Conservation (phyloP, 2,329 filamentous ascomycete species). For the Mollisiaceae sp. region DNA sequence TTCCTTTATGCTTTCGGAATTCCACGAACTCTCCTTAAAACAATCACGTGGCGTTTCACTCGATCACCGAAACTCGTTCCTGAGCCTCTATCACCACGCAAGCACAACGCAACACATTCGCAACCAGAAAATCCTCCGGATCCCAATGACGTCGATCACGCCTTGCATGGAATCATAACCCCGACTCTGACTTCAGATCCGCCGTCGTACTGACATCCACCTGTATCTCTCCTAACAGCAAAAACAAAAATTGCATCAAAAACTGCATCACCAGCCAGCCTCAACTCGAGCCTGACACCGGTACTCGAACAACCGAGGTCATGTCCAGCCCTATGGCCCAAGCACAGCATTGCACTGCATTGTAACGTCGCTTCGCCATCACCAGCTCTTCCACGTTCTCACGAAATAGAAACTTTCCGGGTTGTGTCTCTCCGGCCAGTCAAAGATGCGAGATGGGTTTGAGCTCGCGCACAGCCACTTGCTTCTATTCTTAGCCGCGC, state of each 20-base stretch:
- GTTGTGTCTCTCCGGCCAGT: background rate
- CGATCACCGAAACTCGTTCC: background rate
- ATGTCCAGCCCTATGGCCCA: background rate
- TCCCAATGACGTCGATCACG: background rate
- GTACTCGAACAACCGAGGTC: background rate
- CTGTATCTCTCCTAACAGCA: background rate
- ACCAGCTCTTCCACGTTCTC: background rate
- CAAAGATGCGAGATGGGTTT: background rate
- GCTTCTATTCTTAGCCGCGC: background rate
- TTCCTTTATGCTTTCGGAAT: background rate
- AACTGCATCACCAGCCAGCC: conserved; percentile 5
- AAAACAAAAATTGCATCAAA: background rate
- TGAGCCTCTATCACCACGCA: conserved; percentile 9
- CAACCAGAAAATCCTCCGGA: conserved; percentile 1
- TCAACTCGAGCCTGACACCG: background rate
- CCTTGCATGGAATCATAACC: background rate
- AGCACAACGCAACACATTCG: background rate
- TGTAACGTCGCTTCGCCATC: background rate
- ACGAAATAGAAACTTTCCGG: background rate
- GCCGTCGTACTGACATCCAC: background rate
- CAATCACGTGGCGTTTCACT: background rate
- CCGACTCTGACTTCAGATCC: background rate
- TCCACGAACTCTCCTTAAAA: background rate
- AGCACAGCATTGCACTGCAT: background rate
- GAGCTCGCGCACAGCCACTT: background rate